phyloP scores from a whole-genome alignment of 2,329 filamentous ascomycete species.

The Waltergamsia citrina region DNA sequence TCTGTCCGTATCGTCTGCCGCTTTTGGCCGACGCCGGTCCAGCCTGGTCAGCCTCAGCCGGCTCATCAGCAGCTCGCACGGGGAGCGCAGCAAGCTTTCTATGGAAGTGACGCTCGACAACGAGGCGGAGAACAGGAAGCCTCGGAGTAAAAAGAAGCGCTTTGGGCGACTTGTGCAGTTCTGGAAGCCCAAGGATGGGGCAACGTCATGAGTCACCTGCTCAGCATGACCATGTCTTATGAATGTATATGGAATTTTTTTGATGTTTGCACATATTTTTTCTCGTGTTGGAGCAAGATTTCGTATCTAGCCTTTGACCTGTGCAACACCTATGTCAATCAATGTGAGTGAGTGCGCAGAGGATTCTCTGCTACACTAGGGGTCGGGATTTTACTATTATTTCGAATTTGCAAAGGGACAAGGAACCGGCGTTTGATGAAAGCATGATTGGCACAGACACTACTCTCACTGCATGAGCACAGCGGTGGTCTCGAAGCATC shows the following conservation, averaged over 20 bases:
- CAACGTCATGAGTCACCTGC: neutral
- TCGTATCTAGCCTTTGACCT: neutral
- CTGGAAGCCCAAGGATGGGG: conserved; percentile 51
- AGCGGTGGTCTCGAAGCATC: conserved; percentile 2
- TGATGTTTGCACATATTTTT: too few relatives aligned
- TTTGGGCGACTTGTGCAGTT: conserved; percentile 71
- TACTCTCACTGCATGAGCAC: conserved; percentile 20
- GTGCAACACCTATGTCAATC: too few relatives aligned
- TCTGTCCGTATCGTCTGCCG: conserved; percentile 50
- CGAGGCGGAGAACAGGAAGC: conserved; percentile 43
- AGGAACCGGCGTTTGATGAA: conserved; percentile 21
- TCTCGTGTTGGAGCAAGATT: neutral
- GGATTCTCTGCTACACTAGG: neutral
- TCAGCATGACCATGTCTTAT: conserved; percentile 29
- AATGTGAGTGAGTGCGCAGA: too few relatives aligned
- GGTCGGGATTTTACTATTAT: conserved; percentile 2
- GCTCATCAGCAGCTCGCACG: conserved; percentile 65
- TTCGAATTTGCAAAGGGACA: too few relatives aligned
- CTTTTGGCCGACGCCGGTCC: conserved; percentile 61
- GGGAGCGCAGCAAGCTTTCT: conserved; percentile 65
- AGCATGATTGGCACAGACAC: conserved; percentile 21
- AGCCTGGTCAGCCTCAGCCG: conserved; percentile 71
- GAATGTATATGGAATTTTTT: conserved; percentile 23
- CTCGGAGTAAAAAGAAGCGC: conserved; percentile 58
- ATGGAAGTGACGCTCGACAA: conserved; percentile 53